A percentile compares a stretch with the other conserved stretches of the same genome.
These are phyloP conservation scores for Pythium oligandrum DNA, from an alignment of 352 stramenopile species.

Conservation along the genomic window DNA sequence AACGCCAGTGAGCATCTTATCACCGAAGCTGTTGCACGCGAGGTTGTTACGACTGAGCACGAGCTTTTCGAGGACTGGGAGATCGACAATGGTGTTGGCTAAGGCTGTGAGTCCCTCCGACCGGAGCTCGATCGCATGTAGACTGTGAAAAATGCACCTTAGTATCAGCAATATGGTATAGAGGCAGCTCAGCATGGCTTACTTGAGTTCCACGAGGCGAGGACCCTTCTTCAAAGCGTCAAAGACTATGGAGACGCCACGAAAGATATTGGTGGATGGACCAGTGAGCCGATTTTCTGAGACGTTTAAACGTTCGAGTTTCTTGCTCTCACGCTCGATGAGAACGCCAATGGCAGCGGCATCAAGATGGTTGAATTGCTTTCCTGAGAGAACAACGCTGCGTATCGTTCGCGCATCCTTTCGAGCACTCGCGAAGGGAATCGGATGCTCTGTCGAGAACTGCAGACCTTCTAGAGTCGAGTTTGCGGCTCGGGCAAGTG, in stretches of 20 bases:
- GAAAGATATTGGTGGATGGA: constrained; percentile 39
- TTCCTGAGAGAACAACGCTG: constrained; percentile 17
- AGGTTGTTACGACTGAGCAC: constrained; percentile 45
- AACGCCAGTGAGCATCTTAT: constrained; percentile 41
- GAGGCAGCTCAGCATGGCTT: constrained; percentile 4
- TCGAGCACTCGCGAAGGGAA: constrained; percentile 30
- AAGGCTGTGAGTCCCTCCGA: constrained; percentile 51
- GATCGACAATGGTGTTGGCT: constrained; percentile 33
- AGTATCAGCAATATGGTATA: background rate
- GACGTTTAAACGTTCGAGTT: constrained; percentile 45
- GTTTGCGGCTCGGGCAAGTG: constrained; percentile 37
- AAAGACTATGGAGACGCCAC: constrained; percentile 44
- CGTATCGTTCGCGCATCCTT: constrained; percentile 25
- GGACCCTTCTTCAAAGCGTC: constrained; percentile 37
- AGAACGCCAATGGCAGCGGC: constrained; percentile 46
- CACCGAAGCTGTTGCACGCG: constrained; percentile 46
- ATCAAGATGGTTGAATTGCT: constrained; percentile 55
- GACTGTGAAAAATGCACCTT: constrained; percentile 14
- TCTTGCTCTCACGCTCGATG: constrained; percentile 39
- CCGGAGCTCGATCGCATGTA: constrained; percentile 31
- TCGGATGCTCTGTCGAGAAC: constrained; percentile 28
- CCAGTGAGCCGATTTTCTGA: constrained; percentile 52
- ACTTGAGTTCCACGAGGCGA: constrained; percentile 55
- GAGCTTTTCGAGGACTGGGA: constrained; percentile 37
- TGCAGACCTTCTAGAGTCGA: constrained; percentile 36